Percentiles rank a stretch among this genome's conserved stretches.
Evolutionary conservation across 2,329 filamentous ascomycete genomes (phyloP).

Genomic region (Myriosclerotinia curreyana): DNA sequence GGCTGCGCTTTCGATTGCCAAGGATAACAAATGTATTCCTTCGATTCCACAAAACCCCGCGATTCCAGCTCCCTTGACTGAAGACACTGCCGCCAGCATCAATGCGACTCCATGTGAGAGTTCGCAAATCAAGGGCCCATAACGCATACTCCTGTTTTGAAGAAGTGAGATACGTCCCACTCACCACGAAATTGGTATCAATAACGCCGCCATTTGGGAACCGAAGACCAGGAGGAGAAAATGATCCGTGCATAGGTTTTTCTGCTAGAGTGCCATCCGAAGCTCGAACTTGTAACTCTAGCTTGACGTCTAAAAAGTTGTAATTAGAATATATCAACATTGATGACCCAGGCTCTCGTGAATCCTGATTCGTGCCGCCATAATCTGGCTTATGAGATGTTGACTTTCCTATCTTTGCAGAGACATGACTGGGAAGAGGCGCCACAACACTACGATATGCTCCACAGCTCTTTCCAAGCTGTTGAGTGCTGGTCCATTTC

Average conservation of each 20-base stretch:
- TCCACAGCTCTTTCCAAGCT: constrained; percentile 86
- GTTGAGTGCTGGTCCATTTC: constrained; percentile 90
- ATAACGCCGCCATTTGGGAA: constrained; percentile 97
- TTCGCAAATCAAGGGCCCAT: constrained; percentile 88
- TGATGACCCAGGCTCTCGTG: constrained; percentile 57
- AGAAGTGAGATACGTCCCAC: constrained; percentile 93
- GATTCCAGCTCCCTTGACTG: constrained; percentile 96
- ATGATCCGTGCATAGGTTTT: constrained; percentile 81
- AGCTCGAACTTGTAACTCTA: constrained; percentile 85
- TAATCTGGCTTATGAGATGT: constrained; percentile 43
- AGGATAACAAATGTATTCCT: constrained; percentile 95
- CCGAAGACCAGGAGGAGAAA: constrained; percentile 85
- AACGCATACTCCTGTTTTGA: constrained; percentile 98
- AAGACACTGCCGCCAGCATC: constrained; percentile 94
- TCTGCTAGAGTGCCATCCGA: constrained; percentile 82
- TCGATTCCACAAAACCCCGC: constrained; percentile 88
- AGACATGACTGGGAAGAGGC: constrained; percentile 66
- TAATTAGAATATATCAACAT: constrained; percentile 99
- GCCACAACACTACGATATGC: constrained; percentile 95
- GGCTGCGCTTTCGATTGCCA: constrained; percentile 85
- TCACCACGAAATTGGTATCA: constrained; percentile 94
- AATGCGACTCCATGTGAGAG: constrained; percentile 89
- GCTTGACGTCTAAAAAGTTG: constrained; percentile 95
- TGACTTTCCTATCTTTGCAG: constrained; percentile 63
- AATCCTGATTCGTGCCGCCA: constrained; percentile 48